Conservation (phyloP, 2,329 filamentous ascomycete species). For the Paradendryphiella salina region DNA sequence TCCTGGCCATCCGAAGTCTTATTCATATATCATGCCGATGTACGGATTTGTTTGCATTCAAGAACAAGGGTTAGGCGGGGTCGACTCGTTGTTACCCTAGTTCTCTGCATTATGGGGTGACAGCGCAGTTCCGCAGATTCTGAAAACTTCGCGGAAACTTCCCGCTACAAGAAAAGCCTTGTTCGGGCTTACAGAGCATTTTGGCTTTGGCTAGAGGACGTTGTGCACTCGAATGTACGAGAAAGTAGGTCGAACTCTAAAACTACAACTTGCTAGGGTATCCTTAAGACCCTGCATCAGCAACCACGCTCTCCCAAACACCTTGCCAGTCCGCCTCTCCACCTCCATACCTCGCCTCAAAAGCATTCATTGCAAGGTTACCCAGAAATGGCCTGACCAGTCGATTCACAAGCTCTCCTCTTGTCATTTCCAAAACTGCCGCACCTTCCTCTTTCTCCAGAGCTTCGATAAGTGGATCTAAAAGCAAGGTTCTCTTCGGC, state of each 20-base stretch:
- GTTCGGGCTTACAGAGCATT: no score
- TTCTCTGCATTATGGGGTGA: no score
- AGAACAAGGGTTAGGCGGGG: no score
- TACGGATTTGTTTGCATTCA: no score
- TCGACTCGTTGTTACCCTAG: no score
- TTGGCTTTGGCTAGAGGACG: no score
- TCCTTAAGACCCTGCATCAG: conserved; percentile 27
- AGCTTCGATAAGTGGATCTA: conserved; percentile 48
- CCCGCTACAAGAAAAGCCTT: no score
- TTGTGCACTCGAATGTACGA: no score
- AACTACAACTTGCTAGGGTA: not conserved
- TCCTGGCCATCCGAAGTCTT: no score
- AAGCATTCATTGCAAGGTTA: conserved; percentile 88
- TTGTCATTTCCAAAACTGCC: conserved; percentile 57
- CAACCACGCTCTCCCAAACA: conserved; percentile 40
- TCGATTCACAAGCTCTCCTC: conserved; percentile 69
- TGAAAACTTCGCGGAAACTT: no score
- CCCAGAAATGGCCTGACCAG: conserved; percentile 87
- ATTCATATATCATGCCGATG: no score
- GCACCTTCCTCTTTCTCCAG: conserved; percentile 42
- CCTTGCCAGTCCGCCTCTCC: conserved; percentile 49
- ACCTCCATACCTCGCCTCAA: conserved; percentile 92
- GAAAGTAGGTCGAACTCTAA: not conserved
- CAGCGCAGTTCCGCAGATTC: no score
- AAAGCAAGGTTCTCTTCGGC: conserved; percentile 45